phyloP scores from a whole-genome alignment of 805 yeast genomes.

The Lachancea sp. region DNA sequence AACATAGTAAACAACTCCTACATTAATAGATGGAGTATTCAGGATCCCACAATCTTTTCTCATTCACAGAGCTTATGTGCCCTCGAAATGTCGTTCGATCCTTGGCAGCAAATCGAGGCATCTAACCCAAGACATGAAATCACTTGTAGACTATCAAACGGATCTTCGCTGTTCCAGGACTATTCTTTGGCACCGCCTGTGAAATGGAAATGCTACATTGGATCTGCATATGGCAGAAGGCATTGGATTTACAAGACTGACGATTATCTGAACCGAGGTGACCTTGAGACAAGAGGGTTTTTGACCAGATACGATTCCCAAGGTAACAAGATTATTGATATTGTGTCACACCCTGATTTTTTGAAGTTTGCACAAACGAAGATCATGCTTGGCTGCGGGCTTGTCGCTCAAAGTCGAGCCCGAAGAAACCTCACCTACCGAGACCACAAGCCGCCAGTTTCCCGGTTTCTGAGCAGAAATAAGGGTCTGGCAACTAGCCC shows the following conservation, averaged over 20 bases:
- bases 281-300: slow-evolving; percentile 29
- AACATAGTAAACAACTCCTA: slow-evolving; percentile 61
- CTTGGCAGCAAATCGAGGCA: slow-evolving; percentile 32
- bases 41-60: slow-evolving; percentile 40
- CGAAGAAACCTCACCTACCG: slow-evolving; percentile 27
- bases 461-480: slow-evolving; percentile 29
- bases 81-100: slow-evolving; percentile 58
- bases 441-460: slow-evolving; percentile 31
- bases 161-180: slow-evolving; percentile 20
- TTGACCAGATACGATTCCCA: slow-evolving; percentile 57
- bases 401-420: slow-evolving; percentile 24
- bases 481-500: slow-evolving; percentile 18
- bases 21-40: slow-evolving; percentile 55
- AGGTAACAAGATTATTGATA: slow-evolving; percentile 49
- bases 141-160: slow-evolving; percentile 14
- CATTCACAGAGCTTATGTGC: slow-evolving; percentile 48
- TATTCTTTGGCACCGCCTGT: slow-evolving; percentile 16
- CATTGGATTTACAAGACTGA: slow-evolving; percentile 66
- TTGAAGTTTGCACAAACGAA: slow-evolving; percentile 36
- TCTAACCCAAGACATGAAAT: slow-evolving; percentile 25
- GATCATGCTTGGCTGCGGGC: slow-evolving; percentile 34
- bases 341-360: slow-evolving; percentile 36
- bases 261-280: slow-evolving; percentile 30
- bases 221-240: slow-evolving; percentile 55
- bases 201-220: slow-evolving; percentile 32